Evolutionary conservation across 148 eudicot species (phyloP).

Genomic region (Vaccinium darrowii): DNA sequence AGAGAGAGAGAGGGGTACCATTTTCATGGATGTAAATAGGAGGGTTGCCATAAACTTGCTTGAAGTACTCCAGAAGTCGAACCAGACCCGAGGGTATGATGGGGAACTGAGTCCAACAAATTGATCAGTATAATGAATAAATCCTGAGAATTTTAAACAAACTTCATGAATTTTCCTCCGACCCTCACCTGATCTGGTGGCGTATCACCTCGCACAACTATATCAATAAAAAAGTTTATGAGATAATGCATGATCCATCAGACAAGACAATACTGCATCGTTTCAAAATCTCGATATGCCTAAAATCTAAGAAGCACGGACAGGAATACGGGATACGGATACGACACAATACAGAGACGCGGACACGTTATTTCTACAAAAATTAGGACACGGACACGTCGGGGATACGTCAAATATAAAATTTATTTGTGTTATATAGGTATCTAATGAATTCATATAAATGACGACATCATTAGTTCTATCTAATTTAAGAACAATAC

Average conservation of each 20-base stretch:
- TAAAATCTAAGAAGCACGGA: background rate
- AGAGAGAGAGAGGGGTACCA: constrained; percentile 27
- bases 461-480: no score
- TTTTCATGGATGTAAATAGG: constrained; percentile 50
- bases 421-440: no score
- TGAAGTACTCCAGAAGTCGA: constrained; percentile 39
- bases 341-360: no score
- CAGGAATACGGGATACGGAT: no score
- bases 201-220: background rate
- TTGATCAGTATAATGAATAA: constrained; percentile 1
- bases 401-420: no score
- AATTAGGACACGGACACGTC: no score
- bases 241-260: background rate
- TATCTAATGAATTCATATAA: no score
- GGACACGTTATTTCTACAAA: no score
- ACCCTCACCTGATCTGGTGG: constrained; percentile 19
- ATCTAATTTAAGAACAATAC: no score
- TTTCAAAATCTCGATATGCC: background rate
- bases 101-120: constrained; percentile 27
- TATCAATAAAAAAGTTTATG: background rate
- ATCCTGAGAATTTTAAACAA: background rate
- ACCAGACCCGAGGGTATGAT: constrained; percentile 32
- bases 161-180: background rate
- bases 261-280: background rate
- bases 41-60: constrained; percentile 46